phyloP scores from a whole-genome alignment of 768 basidiomycete species.

The Psilocybe subaeruginosa region DNA sequence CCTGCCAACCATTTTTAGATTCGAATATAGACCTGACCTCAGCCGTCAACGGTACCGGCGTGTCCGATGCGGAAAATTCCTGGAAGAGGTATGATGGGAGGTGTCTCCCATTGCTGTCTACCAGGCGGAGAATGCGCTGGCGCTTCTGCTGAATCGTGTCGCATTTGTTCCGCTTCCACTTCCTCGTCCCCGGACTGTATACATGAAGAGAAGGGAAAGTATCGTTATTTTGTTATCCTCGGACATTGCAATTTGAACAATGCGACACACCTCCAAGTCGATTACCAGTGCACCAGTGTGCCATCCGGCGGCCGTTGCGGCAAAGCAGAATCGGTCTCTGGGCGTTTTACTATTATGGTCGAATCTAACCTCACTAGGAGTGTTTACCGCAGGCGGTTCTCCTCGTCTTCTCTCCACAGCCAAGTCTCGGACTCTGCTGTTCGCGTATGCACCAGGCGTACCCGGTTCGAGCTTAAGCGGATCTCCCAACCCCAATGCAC shows the following conservation, averaged over 20 bases:
- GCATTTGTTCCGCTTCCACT: constrained; percentile 30
- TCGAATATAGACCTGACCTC: too few species aligned
- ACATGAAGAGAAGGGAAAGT: constrained; percentile 12
- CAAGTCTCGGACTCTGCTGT: constrained; percentile 36
- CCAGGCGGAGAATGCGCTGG: constrained; percentile 3
- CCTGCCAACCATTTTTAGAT: too few species aligned
- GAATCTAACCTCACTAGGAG: constrained; percentile 76
- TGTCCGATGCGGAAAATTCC: constrained; percentile 58
- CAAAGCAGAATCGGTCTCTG: constrained; percentile 75
- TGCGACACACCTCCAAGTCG: constrained; percentile 67
- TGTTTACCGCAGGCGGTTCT: constrained; percentile 47
- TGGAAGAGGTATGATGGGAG: constrained; percentile 28
- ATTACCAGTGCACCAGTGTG: constrained; percentile 90
- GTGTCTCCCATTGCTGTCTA: constrained; percentile 17
- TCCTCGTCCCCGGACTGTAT: constrained; percentile 37
- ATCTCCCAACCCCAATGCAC: constrained; percentile 88
- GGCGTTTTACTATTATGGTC: constrained; percentile 53
- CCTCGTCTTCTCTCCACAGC: constrained; percentile 32
- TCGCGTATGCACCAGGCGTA: constrained; percentile 60
- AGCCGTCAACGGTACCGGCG: too few species aligned
- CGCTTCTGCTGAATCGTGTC: constrained; percentile 4
- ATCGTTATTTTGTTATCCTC: not conserved
- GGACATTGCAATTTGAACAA: not conserved
- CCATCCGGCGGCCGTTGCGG: constrained; percentile 86
- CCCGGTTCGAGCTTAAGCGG: constrained; percentile 56